Evolutionary conservation across 257 asterid genomes (phyloP).

Genomic region (Marsdenia floribunda): DNA sequence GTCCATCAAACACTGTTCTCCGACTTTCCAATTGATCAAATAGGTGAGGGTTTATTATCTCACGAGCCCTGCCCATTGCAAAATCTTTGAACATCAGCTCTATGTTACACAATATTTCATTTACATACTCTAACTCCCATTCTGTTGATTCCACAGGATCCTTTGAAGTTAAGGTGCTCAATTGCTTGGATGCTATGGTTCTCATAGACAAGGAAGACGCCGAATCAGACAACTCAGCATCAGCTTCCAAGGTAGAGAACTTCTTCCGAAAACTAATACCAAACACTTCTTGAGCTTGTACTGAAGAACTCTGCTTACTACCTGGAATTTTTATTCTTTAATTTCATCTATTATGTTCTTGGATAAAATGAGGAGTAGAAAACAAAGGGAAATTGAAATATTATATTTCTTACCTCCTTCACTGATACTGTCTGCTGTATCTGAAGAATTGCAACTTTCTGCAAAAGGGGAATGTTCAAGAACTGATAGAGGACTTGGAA

Average conservation of each 20-base stretch:
- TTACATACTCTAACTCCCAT: slow-evolving; percentile 66
- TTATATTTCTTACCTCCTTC: slow-evolving; percentile 42
- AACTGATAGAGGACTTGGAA: slow-evolving; percentile 43
- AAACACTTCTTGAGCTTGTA: slow-evolving; percentile 48
- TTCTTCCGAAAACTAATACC: slow-evolving; percentile 32
- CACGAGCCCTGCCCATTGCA: slow-evolving; percentile 42
- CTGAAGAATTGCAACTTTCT: slow-evolving; percentile 43
- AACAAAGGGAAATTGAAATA: neutral
- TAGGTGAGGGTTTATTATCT: slow-evolving; percentile 42
- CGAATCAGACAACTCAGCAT: slow-evolving; percentile 67
- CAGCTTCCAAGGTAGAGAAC: slow-evolving; percentile 37
- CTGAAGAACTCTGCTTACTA: slow-evolving; percentile 57
- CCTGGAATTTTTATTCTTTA: slow-evolving; percentile 34
- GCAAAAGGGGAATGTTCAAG: slow-evolving; percentile 31
- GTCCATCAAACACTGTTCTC: slow-evolving; percentile 22
- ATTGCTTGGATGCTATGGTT: slow-evolving; percentile 21
- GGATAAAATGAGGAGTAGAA: neutral
- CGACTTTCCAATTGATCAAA: slow-evolving; percentile 48
- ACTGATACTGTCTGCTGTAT: slow-evolving; percentile 43
- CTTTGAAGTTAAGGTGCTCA: slow-evolving; percentile 9
- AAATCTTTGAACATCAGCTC: slow-evolving; percentile 56
- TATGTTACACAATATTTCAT: slow-evolving; percentile 47
- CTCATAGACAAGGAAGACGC: slow-evolving; percentile 53
- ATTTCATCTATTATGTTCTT: neutral
- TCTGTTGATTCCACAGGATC: slow-evolving; percentile 16